These are phyloP conservation scores for Houttuynia cordata DNA, from an alignment of 164 flowering plant species.

Conservation along the genomic window DNA sequence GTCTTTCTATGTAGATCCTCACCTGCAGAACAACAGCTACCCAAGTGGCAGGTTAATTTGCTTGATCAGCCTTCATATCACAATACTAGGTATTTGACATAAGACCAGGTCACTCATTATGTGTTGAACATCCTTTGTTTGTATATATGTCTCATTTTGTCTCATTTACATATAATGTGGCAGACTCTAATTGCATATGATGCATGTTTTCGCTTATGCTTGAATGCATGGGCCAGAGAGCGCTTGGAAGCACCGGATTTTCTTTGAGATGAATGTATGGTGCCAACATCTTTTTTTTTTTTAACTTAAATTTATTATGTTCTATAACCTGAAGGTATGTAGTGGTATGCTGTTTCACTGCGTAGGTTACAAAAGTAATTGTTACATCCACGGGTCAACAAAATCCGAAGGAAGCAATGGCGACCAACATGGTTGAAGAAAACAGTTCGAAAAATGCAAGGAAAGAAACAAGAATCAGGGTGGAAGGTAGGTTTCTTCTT, in stretches of 20 bases:
- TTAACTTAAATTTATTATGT: no score
- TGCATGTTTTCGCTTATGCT: conserved; percentile 79
- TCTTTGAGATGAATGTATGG: conserved; percentile 63
- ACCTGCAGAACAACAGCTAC: conserved; percentile 19
- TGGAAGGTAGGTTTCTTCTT: conserved; percentile 47
- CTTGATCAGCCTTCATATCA: conserved; percentile 27
- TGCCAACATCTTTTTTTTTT: conserved; percentile 19
- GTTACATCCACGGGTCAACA: conserved; percentile 48
- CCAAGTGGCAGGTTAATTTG: conserved; percentile 20
- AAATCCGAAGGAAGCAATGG: conserved; percentile 24
- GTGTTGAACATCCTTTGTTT: neutral
- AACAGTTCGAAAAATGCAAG: conserved; percentile 31
- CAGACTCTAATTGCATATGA: conserved; percentile 79
- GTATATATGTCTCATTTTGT: neutral
- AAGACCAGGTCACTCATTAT: no score
- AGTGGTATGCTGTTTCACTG: neutral
- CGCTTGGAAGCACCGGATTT: conserved; percentile 83
- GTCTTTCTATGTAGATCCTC: conserved; percentile 14
- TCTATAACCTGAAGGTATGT: neutral
- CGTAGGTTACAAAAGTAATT: conserved; percentile 59
- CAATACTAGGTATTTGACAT: conserved; percentile 30
- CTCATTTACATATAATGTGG: conserved; percentile 21
- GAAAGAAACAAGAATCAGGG: conserved; percentile 58
- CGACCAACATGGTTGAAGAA: conserved; percentile 30
- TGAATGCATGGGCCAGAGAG: conserved; percentile 76